Base-by-base conservation (phyloP, 805 yeast species). In the Maudiozyma saulgeensis region DNA sequence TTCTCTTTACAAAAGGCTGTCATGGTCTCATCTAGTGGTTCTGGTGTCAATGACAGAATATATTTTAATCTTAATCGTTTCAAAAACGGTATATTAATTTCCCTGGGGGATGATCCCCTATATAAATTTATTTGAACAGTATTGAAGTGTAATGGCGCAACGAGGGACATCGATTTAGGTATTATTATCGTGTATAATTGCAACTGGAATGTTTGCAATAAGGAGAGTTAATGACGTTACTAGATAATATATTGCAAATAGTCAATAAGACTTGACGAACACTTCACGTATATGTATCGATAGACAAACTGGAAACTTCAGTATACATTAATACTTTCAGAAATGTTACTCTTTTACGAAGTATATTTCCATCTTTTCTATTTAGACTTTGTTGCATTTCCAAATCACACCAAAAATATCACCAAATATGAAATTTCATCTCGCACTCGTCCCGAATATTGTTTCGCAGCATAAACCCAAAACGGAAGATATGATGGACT, bases 71-170 rank as follows among this genome's bases (percentile, higher is more conserved):
- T 68, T 32, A 90, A 72, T 34, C 87, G 74, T 53, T 75, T 70
- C 9, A 93, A 69, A 59, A 83, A 93, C 8, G 82, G 73, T 52
- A 78, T 73, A 60, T 88, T 90, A 49, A 82, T 75, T 44, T 80
- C 79, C 47, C 93, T 75, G 1, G 98, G 98, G 57, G 85, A 87
- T 1, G 95, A 84, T 0, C 98, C 98, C 43, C 98, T 69, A 59
- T 81, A 85, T 4, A 91, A 68, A 45, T 76, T 72, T 1, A 84
- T 79, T 57, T 84, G 87, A 2, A 90, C 79, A 15, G 79, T 72
- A 45, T 81, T 80, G 66, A 84, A 93, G 51, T 88, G 74, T 51
- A 90, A 71, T 2, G 99, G 98, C 0, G 96, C 87, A 0, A 81
- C 82, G 45, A 60, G 41, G 4, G 64, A 54, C 63, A 58, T 58